Base-by-base conservation (phyloP, 805 yeast species). In the Kregervanrija fluxuum region DNA sequence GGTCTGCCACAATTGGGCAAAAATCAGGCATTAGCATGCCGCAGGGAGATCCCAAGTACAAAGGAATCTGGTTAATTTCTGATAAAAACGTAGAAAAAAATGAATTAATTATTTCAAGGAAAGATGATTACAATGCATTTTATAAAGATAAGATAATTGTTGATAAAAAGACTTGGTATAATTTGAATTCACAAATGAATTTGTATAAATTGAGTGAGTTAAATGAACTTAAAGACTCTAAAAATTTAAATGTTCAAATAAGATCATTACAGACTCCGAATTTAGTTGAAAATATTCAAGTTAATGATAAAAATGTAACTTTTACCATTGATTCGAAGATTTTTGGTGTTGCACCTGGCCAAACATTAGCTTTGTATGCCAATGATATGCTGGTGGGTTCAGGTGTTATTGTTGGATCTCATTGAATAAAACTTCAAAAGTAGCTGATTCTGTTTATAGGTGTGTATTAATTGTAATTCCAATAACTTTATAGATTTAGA, bases 1-100 rank as follows among this genome's bases (percentile, higher is more conserved):
- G 98, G 98, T 79, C 85, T 39, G 91, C 87, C n/a, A 93, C 99
- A 0, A 79, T 91, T 16, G 99, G 99, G 0, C 98, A 93, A 64
- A 77, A 81, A 49, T 74, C 82, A 13, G 80, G 90, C 3, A 64
- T 89, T 2, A 73, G 87, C 0, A 75, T 91, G 85, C 97, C 97
- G 0, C 98, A 93, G 60, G 91, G 90, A 0, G 81, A 84, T 52
- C 90, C 90, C 0, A 59, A 62, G 5, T 80, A 75, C 52, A 69
- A 74, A 37, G 98, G 98, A 0, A 69, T 77, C 1, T 93, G 99
- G 99, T 87, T 80, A 60, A 87, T 90, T 1, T 75, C 85, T 52
- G 89, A 75, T 16, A 93, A 93, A 57, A 64, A 77, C 31, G 59
- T 65, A 10, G 75, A 67, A 3, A 69, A 73, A 5, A 91, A 91